A percentile compares a stretch with the other conserved stretches of the same genome.
phyloP scores from a whole-genome alignment of 768 basidiomycete genomes.

The Psilocybe cubensis region DNA sequence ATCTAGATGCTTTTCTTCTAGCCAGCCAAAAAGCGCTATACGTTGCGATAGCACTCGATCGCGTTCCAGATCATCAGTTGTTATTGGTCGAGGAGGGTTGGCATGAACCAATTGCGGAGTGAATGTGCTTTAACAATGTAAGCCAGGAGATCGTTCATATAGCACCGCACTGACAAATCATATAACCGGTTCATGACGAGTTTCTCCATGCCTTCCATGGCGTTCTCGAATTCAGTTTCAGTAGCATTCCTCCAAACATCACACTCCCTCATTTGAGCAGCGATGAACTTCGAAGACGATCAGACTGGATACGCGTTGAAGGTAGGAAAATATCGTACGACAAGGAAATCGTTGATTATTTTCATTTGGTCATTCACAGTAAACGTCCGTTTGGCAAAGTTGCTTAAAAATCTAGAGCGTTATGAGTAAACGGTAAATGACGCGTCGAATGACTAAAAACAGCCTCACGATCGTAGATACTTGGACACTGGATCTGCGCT shows the following conservation, averaged over 20 bases:
- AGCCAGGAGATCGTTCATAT: constrained; percentile 6
- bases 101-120: constrained; percentile 79
- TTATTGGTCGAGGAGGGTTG: constrained; percentile 74
- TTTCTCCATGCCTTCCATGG: constrained; percentile 99
- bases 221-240: constrained; percentile 91
- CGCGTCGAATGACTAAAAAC: no score
- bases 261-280: constrained; percentile 80
- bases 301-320: constrained; percentile 10
- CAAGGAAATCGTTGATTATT: constrained; percentile 92
- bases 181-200: constrained; percentile 98
- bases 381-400: constrained; percentile 91
- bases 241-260: constrained; percentile 83
- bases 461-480: constrained; percentile 89
- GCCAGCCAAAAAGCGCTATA: constrained; percentile 90
- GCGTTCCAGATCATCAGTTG: constrained; percentile 94
- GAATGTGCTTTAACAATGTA: constrained; percentile 69
- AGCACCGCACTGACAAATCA: constrained; percentile 70
- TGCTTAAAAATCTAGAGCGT: constrained; percentile 80
- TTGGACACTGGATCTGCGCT: constrained; percentile 92
- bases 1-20: constrained; percentile 88
- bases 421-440: no score
- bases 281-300: constrained; percentile 71
- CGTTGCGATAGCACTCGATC: constrained; percentile 91
- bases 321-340: constrained; percentile 47
- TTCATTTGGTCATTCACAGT: constrained; percentile 93